Base-by-base conservation (phyloP, 768 basidiomycete genomes). In the Pleurotus cornucopiae region DNA sequence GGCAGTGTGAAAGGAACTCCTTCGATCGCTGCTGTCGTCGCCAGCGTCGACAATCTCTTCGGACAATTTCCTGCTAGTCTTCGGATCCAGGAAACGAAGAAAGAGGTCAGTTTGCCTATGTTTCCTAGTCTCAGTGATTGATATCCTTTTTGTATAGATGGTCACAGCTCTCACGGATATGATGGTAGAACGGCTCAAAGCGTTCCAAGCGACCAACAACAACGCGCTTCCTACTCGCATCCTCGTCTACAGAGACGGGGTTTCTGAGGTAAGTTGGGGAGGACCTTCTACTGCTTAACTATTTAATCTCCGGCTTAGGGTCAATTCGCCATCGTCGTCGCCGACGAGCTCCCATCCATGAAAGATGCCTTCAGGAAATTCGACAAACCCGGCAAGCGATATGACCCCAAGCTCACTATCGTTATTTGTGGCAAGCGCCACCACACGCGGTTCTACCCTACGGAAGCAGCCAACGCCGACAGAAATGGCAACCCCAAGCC, bases 21-120 rank as follows among this genome's bases (percentile, higher is more conserved):
- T 11, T 90, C 88, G 1, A 86, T 94, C 57, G 89, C 89, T 0
- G 91, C 89, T 4, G 88, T 92, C n/a, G 91, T 92, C 4, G 91
- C 85, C 1, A 92, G 84, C 59, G 73, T 79, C 21, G 91, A 93
- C 62, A 54, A 58, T 3, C 67, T 76, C 2, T 91, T 78, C 62
- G 81, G 79, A 0, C 89, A 91, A 49, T 92, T 78, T 68, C 91
- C 91, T 0, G 87, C 83, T 1, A 89, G 88, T 59, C 69, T 94
- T 72, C 73, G 80, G 54, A 77, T 89, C 11, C 91, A 94, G 61
- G 79, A 86, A 67, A 72, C 80, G 4, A 86, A 78, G 75, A 86
- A 91, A 71, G 91, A 93, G 81, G 90, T 85, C 57, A 46, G 23
- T n/a, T 23, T 38, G 7, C 43, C 37, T 7, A 56, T 48, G 18